A percentile compares a stretch with the other conserved stretches of the same genome.
These are phyloP conservation scores for Mycosarcoma maydis DNA, from an alignment of 1,284 basidiomycete genomes.

Conservation along the genomic window DNA sequence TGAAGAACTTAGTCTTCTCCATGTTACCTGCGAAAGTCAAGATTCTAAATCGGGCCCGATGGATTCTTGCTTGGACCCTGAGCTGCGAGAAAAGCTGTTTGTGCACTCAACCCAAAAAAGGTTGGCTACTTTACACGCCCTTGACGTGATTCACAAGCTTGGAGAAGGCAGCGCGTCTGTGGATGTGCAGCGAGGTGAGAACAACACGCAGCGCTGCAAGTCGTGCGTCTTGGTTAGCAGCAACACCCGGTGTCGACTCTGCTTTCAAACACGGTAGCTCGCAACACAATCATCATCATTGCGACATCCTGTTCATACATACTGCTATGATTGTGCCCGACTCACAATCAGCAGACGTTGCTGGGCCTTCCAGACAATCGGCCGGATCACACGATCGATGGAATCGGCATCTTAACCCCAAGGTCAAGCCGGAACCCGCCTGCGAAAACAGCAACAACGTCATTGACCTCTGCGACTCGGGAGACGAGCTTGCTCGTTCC, in stretches of 20 bases:
- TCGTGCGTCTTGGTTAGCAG: no score
- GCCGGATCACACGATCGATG: no score
- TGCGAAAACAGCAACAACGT: conserved; percentile 4
- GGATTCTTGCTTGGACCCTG: conserved; percentile 1
- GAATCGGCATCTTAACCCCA: conserved; percentile 3
- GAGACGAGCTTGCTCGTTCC: neutral
- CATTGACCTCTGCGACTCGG: conserved; percentile 37
- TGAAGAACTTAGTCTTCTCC: no score
- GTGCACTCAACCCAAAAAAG: no score
- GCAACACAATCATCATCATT: neutral
- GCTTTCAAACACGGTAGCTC: neutral
- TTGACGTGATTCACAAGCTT: no score
- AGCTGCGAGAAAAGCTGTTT: no score
- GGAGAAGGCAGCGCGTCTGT: conserved; percentile 5
- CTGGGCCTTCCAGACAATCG: neutral
- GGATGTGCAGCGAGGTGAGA: neutral
- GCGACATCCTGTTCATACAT: no score
- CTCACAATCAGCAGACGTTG: neutral
- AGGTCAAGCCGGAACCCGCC: conserved; percentile 13
- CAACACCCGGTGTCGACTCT: neutral
- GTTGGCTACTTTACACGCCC: no score
- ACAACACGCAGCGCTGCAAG: conserved; percentile 5
- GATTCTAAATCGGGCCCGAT: conserved; percentile 3
- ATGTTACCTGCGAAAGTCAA: no score
- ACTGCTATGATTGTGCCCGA: conserved; percentile 29